phyloP scores from a whole-genome alignment of 2,329 filamentous ascomycete genomes.

The Tolypocladium guangdongense region DNA sequence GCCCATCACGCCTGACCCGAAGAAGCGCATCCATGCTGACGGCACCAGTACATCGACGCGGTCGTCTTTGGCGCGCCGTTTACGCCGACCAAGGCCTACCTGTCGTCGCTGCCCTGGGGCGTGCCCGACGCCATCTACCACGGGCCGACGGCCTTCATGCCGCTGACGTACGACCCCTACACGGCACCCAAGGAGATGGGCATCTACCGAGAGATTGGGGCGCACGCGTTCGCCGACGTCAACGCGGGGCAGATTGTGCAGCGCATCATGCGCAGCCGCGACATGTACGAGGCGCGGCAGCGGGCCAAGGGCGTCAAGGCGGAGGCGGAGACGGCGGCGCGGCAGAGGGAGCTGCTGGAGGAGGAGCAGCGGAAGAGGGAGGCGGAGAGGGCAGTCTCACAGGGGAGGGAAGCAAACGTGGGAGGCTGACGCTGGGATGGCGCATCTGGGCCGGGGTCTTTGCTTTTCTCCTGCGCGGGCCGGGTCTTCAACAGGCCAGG shows the following conservation, averaged over 20 bases:
- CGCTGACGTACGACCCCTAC: slow-evolving; percentile 70
- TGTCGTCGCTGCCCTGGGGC: slow-evolving; percentile 62
- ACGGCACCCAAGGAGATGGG: slow-evolving; percentile 67
- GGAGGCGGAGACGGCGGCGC: slow-evolving; percentile 57
- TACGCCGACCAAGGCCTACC: slow-evolving; percentile 67
- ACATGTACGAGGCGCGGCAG: slow-evolving; percentile 86
- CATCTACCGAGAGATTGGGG: slow-evolving; percentile 69
- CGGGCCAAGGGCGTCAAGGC: slow-evolving; percentile 82
- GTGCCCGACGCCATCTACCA: slow-evolving; percentile 80
- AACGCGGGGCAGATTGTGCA: slow-evolving; percentile 89
- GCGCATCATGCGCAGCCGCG: slow-evolving; percentile 76
- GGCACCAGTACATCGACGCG: slow-evolving; percentile 65
- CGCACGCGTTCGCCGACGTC: slow-evolving; percentile 73
- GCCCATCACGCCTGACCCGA: no score
- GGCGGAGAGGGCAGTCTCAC: slow-evolving; percentile 17
- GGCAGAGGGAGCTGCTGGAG: slow-evolving; percentile 50
- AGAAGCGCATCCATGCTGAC: not conserved
- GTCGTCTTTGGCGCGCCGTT: slow-evolving; percentile 88
- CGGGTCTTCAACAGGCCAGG: not conserved
- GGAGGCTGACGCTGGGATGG: not conserved
- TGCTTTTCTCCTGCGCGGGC: not conserved
- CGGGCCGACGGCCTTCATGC: slow-evolving; percentile 89
- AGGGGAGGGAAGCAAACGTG: not conserved
- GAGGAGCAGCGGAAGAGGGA: slow-evolving; percentile 43
- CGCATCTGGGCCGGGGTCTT: not conserved